Percentiles rank a stretch among this genome's conserved stretches.
Conservation (phyloP, 306 rosid species). For the Quercus dentata region DNA sequence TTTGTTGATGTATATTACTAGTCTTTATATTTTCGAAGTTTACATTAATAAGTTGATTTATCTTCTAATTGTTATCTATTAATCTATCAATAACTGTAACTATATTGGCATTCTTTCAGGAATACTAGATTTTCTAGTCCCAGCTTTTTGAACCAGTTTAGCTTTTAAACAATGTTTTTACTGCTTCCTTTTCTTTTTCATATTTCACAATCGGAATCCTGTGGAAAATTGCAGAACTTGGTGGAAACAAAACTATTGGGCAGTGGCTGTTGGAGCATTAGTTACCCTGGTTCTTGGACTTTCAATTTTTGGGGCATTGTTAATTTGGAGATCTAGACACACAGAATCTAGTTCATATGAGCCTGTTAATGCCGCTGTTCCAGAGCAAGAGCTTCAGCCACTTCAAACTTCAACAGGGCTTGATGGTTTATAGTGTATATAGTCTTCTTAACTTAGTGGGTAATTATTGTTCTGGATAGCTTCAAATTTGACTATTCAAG, state of each 20-base stretch:
- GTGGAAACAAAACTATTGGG: conserved; percentile 53
- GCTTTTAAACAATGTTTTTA: neutral
- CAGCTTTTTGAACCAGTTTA: neutral
- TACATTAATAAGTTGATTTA: neutral
- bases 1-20: neutral
- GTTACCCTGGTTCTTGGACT: conserved; percentile 45
- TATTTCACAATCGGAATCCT: conserved; percentile 6
- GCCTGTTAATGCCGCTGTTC: conserved; percentile 56
- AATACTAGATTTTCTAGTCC: neutral
- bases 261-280: conserved; percentile 40
- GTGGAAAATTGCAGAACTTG: conserved; percentile 51
- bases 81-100: neutral
- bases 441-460: neutral
- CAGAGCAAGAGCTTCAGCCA: conserved; percentile 93
- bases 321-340: conserved; percentile 57
- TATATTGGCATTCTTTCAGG: neutral
- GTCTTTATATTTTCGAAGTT: neutral
- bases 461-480: neutral
- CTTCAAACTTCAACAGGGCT: conserved; percentile 37
- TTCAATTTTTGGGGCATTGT: conserved; percentile 49
- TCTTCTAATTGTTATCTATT: neutral
- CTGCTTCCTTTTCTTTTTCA: neutral
- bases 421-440: conserved; percentile 8
- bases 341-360: conserved; percentile 44
- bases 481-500: neutral